Evolutionary conservation across 176 grass and related monocot species (phyloP).

Genomic region (Tuctoria greenei): DNA sequence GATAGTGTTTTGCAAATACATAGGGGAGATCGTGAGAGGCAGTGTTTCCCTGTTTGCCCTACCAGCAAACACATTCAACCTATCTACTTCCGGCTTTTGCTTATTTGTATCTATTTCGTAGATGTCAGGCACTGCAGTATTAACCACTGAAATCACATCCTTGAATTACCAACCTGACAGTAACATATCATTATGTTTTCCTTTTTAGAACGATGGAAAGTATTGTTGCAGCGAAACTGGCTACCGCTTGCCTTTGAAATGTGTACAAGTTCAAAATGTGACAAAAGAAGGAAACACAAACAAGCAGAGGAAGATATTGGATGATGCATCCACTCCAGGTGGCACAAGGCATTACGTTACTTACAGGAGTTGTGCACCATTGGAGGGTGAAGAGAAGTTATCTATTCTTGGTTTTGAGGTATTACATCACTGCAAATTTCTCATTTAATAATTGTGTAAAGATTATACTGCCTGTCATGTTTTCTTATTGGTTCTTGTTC

Average conservation of each 20-base stretch:
- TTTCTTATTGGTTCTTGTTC: background rate
- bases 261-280: slow-evolving; percentile 48
- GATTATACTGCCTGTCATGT: slow-evolving; percentile 4
- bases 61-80: background rate
- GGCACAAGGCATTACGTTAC: slow-evolving; percentile 60
- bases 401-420: slow-evolving; percentile 95
- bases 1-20: slow-evolving; percentile 13
- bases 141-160: slow-evolving; percentile 15
- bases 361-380: slow-evolving; percentile 83
- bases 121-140: background rate
- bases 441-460: slow-evolving; percentile 9
- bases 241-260: slow-evolving; percentile 88
- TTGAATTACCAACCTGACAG: background rate
- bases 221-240: slow-evolving; percentile 92
- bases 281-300: slow-evolving; percentile 53
- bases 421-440: slow-evolving; percentile 31
- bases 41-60: background rate
- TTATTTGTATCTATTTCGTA: background rate
- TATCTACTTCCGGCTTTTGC: background rate
- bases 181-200: background rate
- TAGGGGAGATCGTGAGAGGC: background rate
- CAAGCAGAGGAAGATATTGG: slow-evolving; percentile 72
- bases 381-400: slow-evolving; percentile 73
- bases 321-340: slow-evolving; percentile 38
- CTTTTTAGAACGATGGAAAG: slow-evolving; percentile 73